Percentiles rank a stretch among this genome's conserved stretches.
These are phyloP conservation scores for Bassia scoparia DNA, from an alignment of 148 eudicot genomes.

Conservation along the genomic window DNA sequence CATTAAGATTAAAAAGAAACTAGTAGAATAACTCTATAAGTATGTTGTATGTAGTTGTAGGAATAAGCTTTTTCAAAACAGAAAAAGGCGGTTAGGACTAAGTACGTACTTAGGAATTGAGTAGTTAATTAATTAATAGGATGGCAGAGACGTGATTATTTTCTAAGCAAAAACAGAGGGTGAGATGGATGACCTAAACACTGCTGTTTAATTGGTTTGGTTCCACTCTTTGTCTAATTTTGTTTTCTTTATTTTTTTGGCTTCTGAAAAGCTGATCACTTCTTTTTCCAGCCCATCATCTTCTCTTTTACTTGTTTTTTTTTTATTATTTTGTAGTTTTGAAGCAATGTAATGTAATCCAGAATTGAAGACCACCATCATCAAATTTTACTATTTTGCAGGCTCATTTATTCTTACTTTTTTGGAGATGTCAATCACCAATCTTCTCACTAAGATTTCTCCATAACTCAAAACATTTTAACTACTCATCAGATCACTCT, in stretches of 20 bases:
- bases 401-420: conserved; percentile 8
- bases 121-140: neutral
- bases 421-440: conserved; percentile 17
- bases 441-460: neutral
- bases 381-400: neutral
- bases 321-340: neutral
- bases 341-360: neutral
- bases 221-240: neutral
- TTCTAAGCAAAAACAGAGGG: neutral
- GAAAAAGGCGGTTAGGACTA: neutral
- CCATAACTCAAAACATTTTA: neutral
- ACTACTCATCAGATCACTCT: too few species aligned
- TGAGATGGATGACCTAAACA: neutral
- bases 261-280: conserved; percentile 18
- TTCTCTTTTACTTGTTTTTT: neutral
- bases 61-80: too few species aligned
- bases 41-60: too few species aligned
- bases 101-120: neutral
- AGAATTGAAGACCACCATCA: neutral
- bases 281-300: conserved; percentile 25
- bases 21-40: too few species aligned
- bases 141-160: conserved; percentile 18
- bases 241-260: neutral
- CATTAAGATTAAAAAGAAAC: too few species aligned
- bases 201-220: conserved; percentile 11